A percentile compares a stretch with the other conserved stretches of the same genome.
These are phyloP conservation scores for Steccherinum ochraceum DNA, from an alignment of 768 basidiomycete genomes.

Conservation along the genomic window DNA sequence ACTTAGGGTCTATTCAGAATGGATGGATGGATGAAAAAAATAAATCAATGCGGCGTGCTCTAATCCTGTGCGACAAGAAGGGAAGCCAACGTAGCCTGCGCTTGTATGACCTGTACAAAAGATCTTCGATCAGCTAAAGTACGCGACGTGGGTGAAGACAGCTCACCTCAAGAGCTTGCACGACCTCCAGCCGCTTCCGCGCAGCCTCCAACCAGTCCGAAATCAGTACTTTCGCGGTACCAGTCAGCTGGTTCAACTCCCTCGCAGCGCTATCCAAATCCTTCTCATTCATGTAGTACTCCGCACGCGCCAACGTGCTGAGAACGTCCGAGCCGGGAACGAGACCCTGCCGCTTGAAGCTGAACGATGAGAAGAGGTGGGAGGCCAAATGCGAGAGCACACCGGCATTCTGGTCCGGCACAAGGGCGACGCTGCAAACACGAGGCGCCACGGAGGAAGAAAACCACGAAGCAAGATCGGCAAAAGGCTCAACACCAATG, in stretches of 20 bases:
- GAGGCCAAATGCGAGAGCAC: constrained; percentile 83
- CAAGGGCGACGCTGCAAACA: constrained; percentile 83
- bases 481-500: constrained; percentile 80
- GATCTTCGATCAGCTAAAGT: too few species aligned
- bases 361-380: constrained; percentile 64
- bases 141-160: background rate
- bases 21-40: background rate
- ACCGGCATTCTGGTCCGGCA: constrained; percentile 87
- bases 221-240: constrained; percentile 67
- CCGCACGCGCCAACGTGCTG: constrained; percentile 82
- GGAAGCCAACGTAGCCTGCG: constrained; percentile 80
- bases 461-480: constrained; percentile 91
- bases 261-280: constrained; percentile 85
- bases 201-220: constrained; percentile 92
- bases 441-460: constrained; percentile 73
- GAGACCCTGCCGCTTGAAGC: constrained; percentile 76
- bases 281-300: constrained; percentile 86
- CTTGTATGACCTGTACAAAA: constrained; percentile 59
- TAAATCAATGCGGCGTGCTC: constrained; percentile 2
- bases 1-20: background rate
- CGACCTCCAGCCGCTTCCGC: constrained; percentile 78
- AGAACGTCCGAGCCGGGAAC: constrained; percentile 79
- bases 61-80: constrained; percentile 49
- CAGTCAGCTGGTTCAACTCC: constrained; percentile 86
- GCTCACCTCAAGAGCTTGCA: constrained; percentile 82